Percentiles rank a stretch among this genome's conserved stretches.
Evolutionary conservation across 306 rosid species (phyloP).

Genomic region (Inga laurina): DNA sequence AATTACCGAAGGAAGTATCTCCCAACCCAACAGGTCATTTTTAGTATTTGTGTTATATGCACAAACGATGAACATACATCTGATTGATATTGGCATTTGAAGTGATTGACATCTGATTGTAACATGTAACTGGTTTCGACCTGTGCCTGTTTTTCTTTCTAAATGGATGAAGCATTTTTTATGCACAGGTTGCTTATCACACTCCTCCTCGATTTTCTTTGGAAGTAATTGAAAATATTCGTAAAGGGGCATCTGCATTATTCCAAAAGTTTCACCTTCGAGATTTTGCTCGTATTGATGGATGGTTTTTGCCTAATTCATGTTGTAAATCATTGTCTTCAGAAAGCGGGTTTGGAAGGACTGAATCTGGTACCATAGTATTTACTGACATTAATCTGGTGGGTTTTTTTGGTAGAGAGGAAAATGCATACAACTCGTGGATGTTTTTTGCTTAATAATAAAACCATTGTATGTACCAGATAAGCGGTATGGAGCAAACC

Average conservation of each 20-base stretch:
- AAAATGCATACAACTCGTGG: not conserved
- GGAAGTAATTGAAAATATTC: conserved; percentile 70
- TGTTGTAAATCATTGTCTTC: conserved; percentile 46
- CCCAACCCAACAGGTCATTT: conserved; percentile 91
- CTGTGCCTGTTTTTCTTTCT: conserved; percentile 27
- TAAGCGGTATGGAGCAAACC: conserved; percentile 99
- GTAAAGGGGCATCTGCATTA: conserved; percentile 81
- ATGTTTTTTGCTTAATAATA: conserved; percentile 20
- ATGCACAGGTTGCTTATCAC: conserved; percentile 82
- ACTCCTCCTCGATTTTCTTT: conserved; percentile 93
- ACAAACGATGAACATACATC: conserved; percentile 11
- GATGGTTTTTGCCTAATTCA: conserved; percentile 87
- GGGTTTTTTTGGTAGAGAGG: conserved; percentile 2
- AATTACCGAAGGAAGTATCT: conserved; percentile 94
- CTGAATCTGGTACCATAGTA: conserved; percentile 66
- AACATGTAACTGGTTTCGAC: not conserved
- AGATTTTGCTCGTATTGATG: conserved; percentile 97
- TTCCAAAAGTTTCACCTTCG: conserved; percentile 65
- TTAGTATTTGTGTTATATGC: conserved; percentile 12
- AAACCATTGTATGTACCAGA: conserved; percentile 52
- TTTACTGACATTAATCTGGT: conserved; percentile 96
- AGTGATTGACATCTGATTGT: conserved; percentile 1
- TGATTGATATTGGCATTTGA: not conserved
- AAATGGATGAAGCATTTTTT: conserved; percentile 30
- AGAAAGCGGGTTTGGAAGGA: conserved; percentile 61